Base-by-base conservation (phyloP, 2,329 filamentous ascomycete genomes). In the Microdochium nivale region DNA sequence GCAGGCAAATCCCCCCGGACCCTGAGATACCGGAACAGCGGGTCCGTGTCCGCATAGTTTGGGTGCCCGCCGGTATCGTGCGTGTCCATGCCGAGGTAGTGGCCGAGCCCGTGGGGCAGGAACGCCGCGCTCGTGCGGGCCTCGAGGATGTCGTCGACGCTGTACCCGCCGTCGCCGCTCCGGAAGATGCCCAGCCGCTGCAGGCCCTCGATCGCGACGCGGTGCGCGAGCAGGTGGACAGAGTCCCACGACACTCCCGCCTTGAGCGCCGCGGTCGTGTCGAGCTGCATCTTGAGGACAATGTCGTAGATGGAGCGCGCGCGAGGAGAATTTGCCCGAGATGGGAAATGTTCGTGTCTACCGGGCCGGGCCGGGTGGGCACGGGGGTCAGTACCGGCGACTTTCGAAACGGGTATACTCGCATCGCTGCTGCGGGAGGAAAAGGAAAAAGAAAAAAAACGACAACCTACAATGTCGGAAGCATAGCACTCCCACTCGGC, bases 31-130 rank as follows among this genome's bases (percentile, higher is more conserved):
- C 83, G 79, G 71, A 96, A 97, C 78, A 96, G 82, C 33, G 80
- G 74, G 65, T 99, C 91, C 54, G 79, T 73, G 64, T 99, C 94
- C 9, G 75, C 75, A 60, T 88, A 89, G 67, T 91, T 86, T 33
- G 87, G 76, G 65, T 90, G 84, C 23, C 88, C 88, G 54, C 87
- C 87, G 0, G 84, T 87, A 63, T 96, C 91, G 66, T 96, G 91
- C 2, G 90, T 95, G 65, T 96, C 91, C 78, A 96, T 86, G 55
- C 91, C 91, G 10, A 96, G 74, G 65, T 95, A 92, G 68, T 96
- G 91, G 0, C 91, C 91, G 1, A 96, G 73, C 0, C 91, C 91
- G 65, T 96, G 91, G 1, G 91, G 91, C 63, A 96, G 88, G 73
- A 96, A 96, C 1, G 90, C 91, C 24, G 87, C 83, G 61, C 87